Base-by-base conservation (phyloP, 768 basidiomycete species). In the Leccinum arenicola region DNA sequence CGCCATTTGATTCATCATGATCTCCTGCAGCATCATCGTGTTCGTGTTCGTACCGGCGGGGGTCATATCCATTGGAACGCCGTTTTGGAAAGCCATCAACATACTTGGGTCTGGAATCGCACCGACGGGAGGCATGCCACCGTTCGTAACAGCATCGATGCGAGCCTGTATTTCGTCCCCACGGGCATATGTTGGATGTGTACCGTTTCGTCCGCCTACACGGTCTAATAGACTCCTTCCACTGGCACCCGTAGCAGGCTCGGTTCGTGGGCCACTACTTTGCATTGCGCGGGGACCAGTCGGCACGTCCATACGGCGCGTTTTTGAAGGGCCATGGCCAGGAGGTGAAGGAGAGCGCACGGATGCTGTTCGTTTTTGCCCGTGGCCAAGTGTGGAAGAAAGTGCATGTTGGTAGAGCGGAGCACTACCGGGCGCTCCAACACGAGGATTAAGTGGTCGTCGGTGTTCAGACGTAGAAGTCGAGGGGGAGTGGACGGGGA, bases 1-100 rank as follows among this genome's bases (percentile, higher is more conserved):
- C 27, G 91, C 88, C 89, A 93, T 92, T 70, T 94, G 89, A 72
- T 83, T 90, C 83, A 91, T 87, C 85, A 95, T 87, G 82, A 95
- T 88, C 70, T 93, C 93, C 73, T 94, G 93, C 64, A 95, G 73
- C 74, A 88, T 75, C 60, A 91, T 63, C 43, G 89, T 87, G 65
- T 87, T 91, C 50, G 81, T 57, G 74, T 69, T 92, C 86, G 57
- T 63, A 40, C 82, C 88, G 82, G 45, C 78, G 76, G 61, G 73
- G 69, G 50, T 75, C 78, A 54, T 68, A 43, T 67, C 79, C 79
- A 69, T 65, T 53, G 69, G 78, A 78, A 70, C 64, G 47, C 82
- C 77, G 82, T 83, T 73, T 60, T 58, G 72, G 55, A 68, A 73
- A 19, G 62, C 57, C 78, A 85, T 80, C 65, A 82, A 83, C 68